Conservation (phyloP, 2,329 filamentous ascomycete genomes). For the Fusarium pseudonygamai region DNA sequence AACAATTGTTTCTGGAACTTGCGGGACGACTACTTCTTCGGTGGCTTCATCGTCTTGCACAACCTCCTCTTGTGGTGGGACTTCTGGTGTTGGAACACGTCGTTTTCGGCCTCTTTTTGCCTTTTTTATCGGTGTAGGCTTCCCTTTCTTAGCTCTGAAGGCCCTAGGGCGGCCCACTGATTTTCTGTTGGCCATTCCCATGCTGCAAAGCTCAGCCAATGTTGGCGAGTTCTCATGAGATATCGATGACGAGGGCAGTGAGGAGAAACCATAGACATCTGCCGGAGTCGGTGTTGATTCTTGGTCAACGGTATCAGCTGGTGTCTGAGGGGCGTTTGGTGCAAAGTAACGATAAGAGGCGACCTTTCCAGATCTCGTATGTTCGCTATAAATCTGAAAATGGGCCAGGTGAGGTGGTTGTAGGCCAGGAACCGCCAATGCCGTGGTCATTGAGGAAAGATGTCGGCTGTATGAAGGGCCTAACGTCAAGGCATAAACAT, state of each 20-base stretch:
- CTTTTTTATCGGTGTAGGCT: background rate
- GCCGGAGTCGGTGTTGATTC: background rate
- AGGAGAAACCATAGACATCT: slow-evolving; percentile 33
- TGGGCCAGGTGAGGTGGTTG: slow-evolving; percentile 48
- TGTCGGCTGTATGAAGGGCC: slow-evolving; percentile 51
- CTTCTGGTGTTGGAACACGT: background rate
- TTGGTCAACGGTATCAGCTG: background rate
- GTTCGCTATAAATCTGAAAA: slow-evolving; percentile 50
- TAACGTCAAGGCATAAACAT: slow-evolving; percentile 50
- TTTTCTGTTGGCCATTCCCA: slow-evolving; percentile 35
- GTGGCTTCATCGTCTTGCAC: background rate
- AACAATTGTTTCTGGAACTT: background rate
- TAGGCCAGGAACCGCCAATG: slow-evolving; percentile 45
- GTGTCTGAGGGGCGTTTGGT: background rate
- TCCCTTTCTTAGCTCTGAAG: slow-evolving; percentile 20
- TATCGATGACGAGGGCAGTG: background rate
- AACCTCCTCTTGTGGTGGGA: background rate
- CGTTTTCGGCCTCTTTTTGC: slow-evolving; percentile 10
- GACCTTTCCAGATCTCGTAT: slow-evolving; percentile 49
- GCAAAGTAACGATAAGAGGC: slow-evolving; percentile 49
- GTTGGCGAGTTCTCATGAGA: slow-evolving; percentile 14
- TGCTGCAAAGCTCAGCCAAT: slow-evolving; percentile 43
- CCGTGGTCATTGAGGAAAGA: slow-evolving; percentile 50
- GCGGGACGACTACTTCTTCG: background rate
- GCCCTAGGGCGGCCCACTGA: slow-evolving; percentile 42